Evolutionary conservation across 345 rosid genomes (phyloP).

Genomic region (Brassica nigra): DNA sequence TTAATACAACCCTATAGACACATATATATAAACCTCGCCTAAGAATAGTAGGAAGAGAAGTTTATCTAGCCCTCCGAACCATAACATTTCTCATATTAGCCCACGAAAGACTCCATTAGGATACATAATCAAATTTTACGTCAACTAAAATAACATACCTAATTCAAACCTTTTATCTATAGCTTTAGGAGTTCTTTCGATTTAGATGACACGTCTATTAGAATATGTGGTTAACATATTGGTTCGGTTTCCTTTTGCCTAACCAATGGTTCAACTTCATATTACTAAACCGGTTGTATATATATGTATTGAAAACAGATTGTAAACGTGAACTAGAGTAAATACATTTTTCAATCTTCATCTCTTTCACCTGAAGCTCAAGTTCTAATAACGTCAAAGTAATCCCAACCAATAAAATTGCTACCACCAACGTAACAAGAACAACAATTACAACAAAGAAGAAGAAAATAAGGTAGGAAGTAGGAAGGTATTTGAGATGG

Average conservation of each 20-base stretch:
- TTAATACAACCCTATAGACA: neutral
- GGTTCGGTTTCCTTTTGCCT: too few relatives aligned
- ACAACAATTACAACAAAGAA: neutral
- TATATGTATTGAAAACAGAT: too few relatives aligned
- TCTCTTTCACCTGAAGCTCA: too few relatives aligned
- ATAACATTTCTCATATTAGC: neutral
- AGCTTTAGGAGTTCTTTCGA: neutral
- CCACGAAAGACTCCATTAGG: neutral
- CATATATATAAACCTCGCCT: too few relatives aligned
- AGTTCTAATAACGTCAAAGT: neutral
- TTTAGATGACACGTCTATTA: neutral
- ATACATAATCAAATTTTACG: neutral
- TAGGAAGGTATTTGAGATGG: constrained; percentile 11
- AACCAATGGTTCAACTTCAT: too few relatives aligned
- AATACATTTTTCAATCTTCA: too few relatives aligned
- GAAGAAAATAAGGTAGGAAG: neutral
- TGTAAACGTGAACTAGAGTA: too few relatives aligned
- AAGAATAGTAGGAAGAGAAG: too few relatives aligned
- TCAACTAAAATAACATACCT: neutral
- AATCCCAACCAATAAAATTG: neutral
- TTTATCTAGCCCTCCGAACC: neutral
- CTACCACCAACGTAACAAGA: neutral
- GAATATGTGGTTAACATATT: too few relatives aligned
- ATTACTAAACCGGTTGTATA: too few relatives aligned
- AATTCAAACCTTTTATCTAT: neutral